Base-by-base conservation (phyloP, 2,329 filamentous ascomycete species). In the Mollisia scopiformis region DNA sequence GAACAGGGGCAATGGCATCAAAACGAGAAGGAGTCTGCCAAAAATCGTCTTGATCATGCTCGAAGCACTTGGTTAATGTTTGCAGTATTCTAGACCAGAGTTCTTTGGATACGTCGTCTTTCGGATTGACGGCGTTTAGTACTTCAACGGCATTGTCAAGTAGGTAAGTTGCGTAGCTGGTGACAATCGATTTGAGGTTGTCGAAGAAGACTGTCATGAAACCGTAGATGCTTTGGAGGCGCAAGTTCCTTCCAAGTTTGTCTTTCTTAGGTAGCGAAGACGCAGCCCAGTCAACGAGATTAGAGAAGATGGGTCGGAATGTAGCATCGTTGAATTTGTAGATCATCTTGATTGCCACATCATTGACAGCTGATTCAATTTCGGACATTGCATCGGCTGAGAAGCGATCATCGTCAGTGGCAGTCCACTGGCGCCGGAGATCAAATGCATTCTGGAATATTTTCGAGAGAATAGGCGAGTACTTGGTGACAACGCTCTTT, bases 11-110 rank as follows among this genome's bases (percentile, higher is more conserved):
- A 39, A 97, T 87, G 28, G 85, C 85, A 59, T 82, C 82, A 72
- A 97, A 97, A 77, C 97, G 93, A 0, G 90, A 84, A 0, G 95
- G 94, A 0, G 91, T 87, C 81, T 97, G 93, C 93, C 93, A 98
- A 80, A 97, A 98, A 75, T 93, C 90, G 74, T 96, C 93, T 76
- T 96, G 91, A 73, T 98, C 95, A 74, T 97, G 87, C 75, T 90
- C 84, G 72, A 98, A 97, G 68, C 87, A 89, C 68, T 87, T 88
- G 28, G 83, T 80, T 49, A 98, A 81, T 21, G 92, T 90, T 56
- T 81, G 79, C 54, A 98, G 83, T 2, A 92, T 85, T 19, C 85
- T 84, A 41, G 81, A 79, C 84, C 91, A 91, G 3, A 97, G 82
- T 47, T 80, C 77, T 67, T 86, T 82, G 21, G 84, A 81, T 19